Base-by-base conservation (phyloP, 2,329 filamentous ascomycete species). In the Monilinia vaccinii-corymbosi region DNA sequence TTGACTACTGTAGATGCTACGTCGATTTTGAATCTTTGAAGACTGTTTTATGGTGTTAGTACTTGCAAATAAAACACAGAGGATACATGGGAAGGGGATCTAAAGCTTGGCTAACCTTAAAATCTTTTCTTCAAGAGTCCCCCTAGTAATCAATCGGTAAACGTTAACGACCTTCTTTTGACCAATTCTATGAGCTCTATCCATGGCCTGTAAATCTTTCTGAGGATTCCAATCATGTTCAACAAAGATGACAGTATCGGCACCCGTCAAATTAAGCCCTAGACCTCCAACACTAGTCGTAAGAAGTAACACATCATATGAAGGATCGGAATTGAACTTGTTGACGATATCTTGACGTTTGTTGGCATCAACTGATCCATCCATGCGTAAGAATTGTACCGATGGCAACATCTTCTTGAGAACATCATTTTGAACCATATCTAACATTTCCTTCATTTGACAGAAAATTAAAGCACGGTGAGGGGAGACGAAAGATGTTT, bases 161-260 rank as follows among this genome's bases (percentile, higher is more conserved):
- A 99, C 94, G 71, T 99, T 99, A 67, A 99, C 94, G 42, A 97
- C 94, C 82, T 97, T 99, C 84, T 99, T 99, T 78, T 99, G 94
- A 2, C 94, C 94, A 69, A 99, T 97, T 68, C 94, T 87, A 79
- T 99, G 94, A 10, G 94, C 94, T 62, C 94, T 91, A 72, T 99
- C 94, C 94, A 99, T 99, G 66, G 94, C 94, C 72, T 99, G 94
- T 67, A 99, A 84, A 75, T 99, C 94, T 74, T 96, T 96, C 73
- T 99, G 94, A 36, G 94, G 94, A 72, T 99, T 99, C 94, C 94
- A 99, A 74, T 99, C 94, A 74, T 99, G 95, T 75, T 99, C 94
- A 34, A 99, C 95, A 70, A 99, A 99, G 68, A 99, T 99, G 73
- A 99, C 94, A 0, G 94, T 99, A 74, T 99, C 94, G 4, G 94